These are phyloP conservation scores for Phytophthora megakarya DNA, from an alignment of 352 stramenopile species.

Conservation along the genomic window DNA sequence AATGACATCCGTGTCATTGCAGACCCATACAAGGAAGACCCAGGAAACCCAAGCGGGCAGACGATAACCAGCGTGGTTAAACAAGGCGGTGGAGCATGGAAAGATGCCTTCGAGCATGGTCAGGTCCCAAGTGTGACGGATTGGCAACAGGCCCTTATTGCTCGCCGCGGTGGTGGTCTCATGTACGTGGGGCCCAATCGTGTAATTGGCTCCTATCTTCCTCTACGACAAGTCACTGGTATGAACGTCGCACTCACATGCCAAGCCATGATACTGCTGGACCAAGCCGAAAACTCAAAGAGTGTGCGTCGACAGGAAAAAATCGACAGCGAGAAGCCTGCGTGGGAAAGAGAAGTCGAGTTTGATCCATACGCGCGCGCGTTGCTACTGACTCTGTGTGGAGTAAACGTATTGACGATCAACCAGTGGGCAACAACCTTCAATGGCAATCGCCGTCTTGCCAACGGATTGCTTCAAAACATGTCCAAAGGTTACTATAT, in stretches of 20 bases:
- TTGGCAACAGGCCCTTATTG: conserved; percentile 71
- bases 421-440: conserved; percentile 89
- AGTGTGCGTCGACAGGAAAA: conserved; percentile 87
- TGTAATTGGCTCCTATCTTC: conserved; percentile 57
- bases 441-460: conserved; percentile 67
- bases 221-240: conserved; percentile 49
- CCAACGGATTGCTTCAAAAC: conserved; percentile 51
- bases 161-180: conserved; percentile 57
- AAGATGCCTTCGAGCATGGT: conserved; percentile 62
- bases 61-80: conserved; percentile 53
- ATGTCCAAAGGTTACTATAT: conserved; percentile 61
- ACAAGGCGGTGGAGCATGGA: conserved; percentile 56
- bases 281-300: conserved; percentile 78
- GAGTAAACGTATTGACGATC: conserved; percentile 72
- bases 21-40: conserved; percentile 66
- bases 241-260: conserved; percentile 74
- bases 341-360: conserved; percentile 65
- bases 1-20: conserved; percentile 71
- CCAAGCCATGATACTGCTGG: conserved; percentile 71
- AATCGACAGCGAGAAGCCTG: conserved; percentile 78
- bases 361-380: conserved; percentile 64
- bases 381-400: conserved; percentile 76
- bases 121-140: conserved; percentile 66
- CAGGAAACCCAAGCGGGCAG: conserved; percentile 35
- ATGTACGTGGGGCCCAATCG: conserved; percentile 79